Evolutionary conservation across 345 rosid genomes (phyloP).

Genomic region (Conringia planisiliqua): DNA sequence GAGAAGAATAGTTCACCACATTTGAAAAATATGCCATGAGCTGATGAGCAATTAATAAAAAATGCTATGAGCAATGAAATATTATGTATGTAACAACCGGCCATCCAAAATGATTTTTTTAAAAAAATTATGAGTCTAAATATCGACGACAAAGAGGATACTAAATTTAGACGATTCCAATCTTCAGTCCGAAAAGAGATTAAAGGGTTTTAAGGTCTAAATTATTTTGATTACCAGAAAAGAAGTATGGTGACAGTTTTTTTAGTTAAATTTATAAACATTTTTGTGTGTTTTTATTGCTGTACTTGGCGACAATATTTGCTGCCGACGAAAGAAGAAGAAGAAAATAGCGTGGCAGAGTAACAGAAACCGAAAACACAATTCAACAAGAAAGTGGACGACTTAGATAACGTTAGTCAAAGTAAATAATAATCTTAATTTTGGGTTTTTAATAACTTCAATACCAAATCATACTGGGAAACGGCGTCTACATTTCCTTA

Average conservation of each 20-base stretch:
- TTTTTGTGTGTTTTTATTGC: not conserved
- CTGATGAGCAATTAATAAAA: not conserved
- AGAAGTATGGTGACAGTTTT: no score
- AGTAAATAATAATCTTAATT: not conserved
- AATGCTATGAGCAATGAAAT: not conserved
- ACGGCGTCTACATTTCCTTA: not conserved
- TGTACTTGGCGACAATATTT: not conserved
- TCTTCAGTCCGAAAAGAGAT: not conserved
- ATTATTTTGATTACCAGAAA: no score
- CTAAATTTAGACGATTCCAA: not conserved
- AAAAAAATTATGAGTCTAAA: no score
- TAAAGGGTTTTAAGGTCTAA: no score
- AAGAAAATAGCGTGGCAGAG: not conserved
- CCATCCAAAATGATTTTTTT: not conserved
- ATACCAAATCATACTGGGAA: not conserved
- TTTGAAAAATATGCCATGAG: not conserved
- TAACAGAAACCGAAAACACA: not conserved
- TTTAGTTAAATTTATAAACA: not conserved
- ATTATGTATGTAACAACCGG: not conserved
- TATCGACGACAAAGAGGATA: not conserved
- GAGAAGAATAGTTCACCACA: not conserved
- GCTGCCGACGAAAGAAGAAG: not conserved
- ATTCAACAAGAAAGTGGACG: conserved; percentile 18
- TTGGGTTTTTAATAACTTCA: not conserved
- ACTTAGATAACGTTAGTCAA: conserved; percentile 2